A percentile compares a stretch with the other conserved stretches of the same genome.
Conservation (phyloP, 192 early-diverging fungal genomes). For the Lobosporangium transversale region DNA sequence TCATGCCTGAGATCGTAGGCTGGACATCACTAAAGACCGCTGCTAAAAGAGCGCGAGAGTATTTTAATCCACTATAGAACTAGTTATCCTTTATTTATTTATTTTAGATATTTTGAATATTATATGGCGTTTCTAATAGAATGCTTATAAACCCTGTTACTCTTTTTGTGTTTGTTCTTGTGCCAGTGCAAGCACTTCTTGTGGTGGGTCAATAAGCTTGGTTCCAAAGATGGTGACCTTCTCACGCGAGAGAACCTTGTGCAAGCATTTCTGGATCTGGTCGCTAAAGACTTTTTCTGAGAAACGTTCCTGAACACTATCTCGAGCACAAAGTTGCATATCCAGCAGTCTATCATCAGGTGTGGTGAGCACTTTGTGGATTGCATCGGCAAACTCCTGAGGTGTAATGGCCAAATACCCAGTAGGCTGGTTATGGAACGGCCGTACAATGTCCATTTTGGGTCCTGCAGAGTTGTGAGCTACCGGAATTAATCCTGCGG, state of each 20-base stretch:
- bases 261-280: conserved; percentile 21
- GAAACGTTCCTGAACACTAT: conserved; percentile 71
- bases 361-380: conserved; percentile 60
- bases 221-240: conserved; percentile 35
- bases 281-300: conserved; percentile 67
- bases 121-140: too few relatives aligned
- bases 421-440: conserved; percentile 55
- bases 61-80: neutral
- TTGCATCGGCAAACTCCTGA: conserved; percentile 72
- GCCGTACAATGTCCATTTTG: conserved; percentile 82
- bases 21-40: conserved; percentile 32
- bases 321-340: conserved; percentile 71
- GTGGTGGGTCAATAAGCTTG: conserved; percentile 26
- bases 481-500: conserved; percentile 82
- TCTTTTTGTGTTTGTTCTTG: neutral
- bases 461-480: conserved; percentile 90
- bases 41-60: conserved; percentile 25
- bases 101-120: neutral
- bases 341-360: conserved; percentile 47
- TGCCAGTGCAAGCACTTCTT: neutral
- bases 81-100: neutral
- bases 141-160: too few relatives aligned
- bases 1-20: neutral
- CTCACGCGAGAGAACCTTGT: conserved; percentile 25
- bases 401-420: conserved; percentile 72